phyloP scores from a whole-genome alignment of 116 monocot species.

The Cymodocea nodosa region DNA sequence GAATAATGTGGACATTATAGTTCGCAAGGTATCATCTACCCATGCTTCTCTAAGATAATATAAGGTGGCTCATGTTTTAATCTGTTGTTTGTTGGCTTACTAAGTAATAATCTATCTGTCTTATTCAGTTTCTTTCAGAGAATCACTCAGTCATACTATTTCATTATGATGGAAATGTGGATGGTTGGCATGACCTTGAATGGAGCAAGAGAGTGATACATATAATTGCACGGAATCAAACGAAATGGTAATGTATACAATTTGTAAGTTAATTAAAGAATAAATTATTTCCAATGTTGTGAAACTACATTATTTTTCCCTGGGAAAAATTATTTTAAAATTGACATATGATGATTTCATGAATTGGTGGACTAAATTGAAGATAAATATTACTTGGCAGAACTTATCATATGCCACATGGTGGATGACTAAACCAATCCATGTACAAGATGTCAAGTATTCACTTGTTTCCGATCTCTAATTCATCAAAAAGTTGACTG shows the following conservation, averaged over 20 bases:
- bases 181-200: conserved; percentile 63
- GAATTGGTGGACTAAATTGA: no score
- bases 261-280: background rate
- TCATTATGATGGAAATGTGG: conserved; percentile 83
- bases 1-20: conserved; percentile 47
- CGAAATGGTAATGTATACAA: conserved; percentile 49
- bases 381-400: no score
- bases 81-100: conserved; percentile 5
- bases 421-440: no score
- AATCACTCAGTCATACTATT: conserved; percentile 78
- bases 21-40: conserved; percentile 39
- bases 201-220: conserved; percentile 77
- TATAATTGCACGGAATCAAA: conserved; percentile 63
- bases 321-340: no score
- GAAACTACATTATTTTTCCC: no score
- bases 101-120: conserved; percentile 9
- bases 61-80: conserved; percentile 20
- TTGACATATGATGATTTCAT: no score
- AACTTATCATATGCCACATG: no score
- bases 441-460: no score
- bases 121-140: conserved; percentile 77
- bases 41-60: background rate
- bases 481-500: no score
- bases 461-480: no score
- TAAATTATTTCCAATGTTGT: no score